These are phyloP conservation scores for Ganoderma boninense DNA, from an alignment of 1,284 basidiomycete genomes.

Conservation along the genomic window DNA sequence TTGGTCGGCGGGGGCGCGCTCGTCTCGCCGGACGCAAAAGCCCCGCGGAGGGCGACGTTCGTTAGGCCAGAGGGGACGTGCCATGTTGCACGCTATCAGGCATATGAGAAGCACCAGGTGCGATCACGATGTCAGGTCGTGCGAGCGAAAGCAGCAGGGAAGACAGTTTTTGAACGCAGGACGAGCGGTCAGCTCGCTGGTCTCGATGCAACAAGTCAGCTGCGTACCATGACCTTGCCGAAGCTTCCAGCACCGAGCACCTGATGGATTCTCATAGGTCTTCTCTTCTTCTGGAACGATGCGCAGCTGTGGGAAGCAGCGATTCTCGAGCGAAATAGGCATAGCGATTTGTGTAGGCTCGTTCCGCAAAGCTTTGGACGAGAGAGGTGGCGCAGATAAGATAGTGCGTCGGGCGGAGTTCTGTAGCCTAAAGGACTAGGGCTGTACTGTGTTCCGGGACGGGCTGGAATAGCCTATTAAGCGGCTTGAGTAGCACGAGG, in stretches of 20 bases:
- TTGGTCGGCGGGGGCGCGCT: slow-evolving; percentile 19
- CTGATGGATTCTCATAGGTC: slow-evolving; percentile 75
- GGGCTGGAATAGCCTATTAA: slow-evolving; percentile 3
- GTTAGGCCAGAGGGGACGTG: slow-evolving; percentile 69
- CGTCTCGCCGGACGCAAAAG: slow-evolving; percentile 45
- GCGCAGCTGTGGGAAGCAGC: slow-evolving; percentile 82
- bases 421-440: background rate
- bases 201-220: background rate
- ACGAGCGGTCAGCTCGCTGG: background rate
- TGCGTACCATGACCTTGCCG: slow-evolving; percentile 83
- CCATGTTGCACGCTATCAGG: slow-evolving; percentile 72
- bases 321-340: slow-evolving; percentile 49
- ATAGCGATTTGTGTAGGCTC: too few species aligned
- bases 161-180: background rate
- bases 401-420: background rate
- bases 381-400: background rate
- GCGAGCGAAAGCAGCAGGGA: background rate
- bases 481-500: background rate
- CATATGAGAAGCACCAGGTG: background rate
- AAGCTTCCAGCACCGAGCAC: slow-evolving; percentile 85
- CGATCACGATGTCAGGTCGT: background rate
- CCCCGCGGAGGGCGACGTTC: slow-evolving; percentile 64
- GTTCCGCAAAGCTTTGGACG: background rate
- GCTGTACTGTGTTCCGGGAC: slow-evolving; percentile 13
- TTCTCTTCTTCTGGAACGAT: slow-evolving; percentile 88